These are phyloP conservation scores for slime mould (Dictyostelium discoideum) DNA, from an alignment of 78 protist genomes.

Conservation along the genomic window DNA sequence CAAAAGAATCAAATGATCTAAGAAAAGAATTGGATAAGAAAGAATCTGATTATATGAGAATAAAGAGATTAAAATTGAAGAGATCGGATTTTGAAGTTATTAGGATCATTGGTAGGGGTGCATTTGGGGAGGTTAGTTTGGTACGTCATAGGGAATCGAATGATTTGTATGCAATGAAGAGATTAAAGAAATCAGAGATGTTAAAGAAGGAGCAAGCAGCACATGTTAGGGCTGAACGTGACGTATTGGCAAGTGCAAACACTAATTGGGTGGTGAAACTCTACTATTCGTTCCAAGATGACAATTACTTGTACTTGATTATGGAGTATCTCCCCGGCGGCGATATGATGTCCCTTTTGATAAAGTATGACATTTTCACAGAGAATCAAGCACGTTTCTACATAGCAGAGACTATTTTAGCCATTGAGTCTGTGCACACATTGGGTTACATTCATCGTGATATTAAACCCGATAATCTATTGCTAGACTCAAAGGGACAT, in stretches of 20 bases:
- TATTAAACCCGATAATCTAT: conserved; percentile 83
- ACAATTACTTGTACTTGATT: conserved; percentile 79
- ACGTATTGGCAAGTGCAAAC: conserved; percentile 84
- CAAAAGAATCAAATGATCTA: conserved; percentile 65
- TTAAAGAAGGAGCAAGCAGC: conserved; percentile 83
- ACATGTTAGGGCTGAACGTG: conserved; percentile 90
- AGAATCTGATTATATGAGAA: conserved; percentile 76
- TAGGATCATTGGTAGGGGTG: conserved; percentile 84
- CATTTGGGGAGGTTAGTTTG: conserved; percentile 86
- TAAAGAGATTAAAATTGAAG: conserved; percentile 59
- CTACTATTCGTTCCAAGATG: conserved; percentile 82
- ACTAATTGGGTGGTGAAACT: conserved; percentile 77
- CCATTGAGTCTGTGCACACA: conserved; percentile 90
- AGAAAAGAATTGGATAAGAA: conserved; percentile 72
- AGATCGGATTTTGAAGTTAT: conserved; percentile 67
- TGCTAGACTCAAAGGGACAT: conserved; percentile 76
- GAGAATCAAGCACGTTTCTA: conserved; percentile 90
- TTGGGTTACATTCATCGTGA: conserved; percentile 89
- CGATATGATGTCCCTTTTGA: conserved; percentile 91
- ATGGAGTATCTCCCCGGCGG: conserved; percentile 92
- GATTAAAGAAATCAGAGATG: conserved; percentile 82
- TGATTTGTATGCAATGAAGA: conserved; percentile 87
- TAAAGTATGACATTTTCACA: conserved; percentile 81
- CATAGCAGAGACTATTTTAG: conserved; percentile 89
- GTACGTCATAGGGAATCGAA: conserved; percentile 59